Conservation (phyloP, 148 eudicot species). For the Diospyros kaki region DNA sequence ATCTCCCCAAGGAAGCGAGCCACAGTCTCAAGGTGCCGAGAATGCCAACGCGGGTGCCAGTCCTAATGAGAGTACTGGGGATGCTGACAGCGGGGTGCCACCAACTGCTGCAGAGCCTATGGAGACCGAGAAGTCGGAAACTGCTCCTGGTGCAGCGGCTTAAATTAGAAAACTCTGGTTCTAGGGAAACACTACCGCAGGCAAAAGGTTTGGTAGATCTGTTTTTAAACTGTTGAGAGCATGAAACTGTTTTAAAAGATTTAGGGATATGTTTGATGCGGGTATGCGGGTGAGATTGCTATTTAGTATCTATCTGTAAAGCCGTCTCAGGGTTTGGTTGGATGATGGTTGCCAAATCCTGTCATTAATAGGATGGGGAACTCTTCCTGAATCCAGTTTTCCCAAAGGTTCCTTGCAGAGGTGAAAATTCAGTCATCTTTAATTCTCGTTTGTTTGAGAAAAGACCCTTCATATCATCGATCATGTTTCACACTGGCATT, state of each 20-base stretch:
- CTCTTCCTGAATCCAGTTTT: slow-evolving; percentile 14
- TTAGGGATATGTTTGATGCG: not conserved
- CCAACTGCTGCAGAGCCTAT: slow-evolving; percentile 37
- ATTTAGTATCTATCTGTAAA: slow-evolving; percentile 4
- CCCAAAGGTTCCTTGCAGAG: not conserved
- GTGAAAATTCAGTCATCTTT: not conserved
- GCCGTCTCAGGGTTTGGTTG: slow-evolving; percentile 7
- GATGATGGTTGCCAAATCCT: not conserved
- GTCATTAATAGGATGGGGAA: not conserved
- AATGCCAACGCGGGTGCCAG: slow-evolving; percentile 18
- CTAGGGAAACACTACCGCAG: not conserved
- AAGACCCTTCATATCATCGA: not conserved
- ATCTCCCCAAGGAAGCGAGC: slow-evolving; percentile 35
- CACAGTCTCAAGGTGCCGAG: slow-evolving; percentile 43
- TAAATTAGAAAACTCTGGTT: slow-evolving; percentile 1
- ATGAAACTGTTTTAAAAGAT: not conserved
- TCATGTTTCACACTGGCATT: no score
- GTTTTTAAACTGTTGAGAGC: not conserved
- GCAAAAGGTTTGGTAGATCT: not conserved
- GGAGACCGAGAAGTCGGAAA: slow-evolving; percentile 52
- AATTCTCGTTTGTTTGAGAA: not conserved
- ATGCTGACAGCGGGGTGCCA: slow-evolving; percentile 27
- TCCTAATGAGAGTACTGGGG: slow-evolving; percentile 30
- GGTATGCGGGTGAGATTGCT: not conserved
- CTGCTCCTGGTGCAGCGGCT: slow-evolving; percentile 18